These are phyloP conservation scores for Ophiocordyceps polyrhachis-furcata DNA, from an alignment of 2,329 filamentous ascomycete genomes.

Conservation along the genomic window DNA sequence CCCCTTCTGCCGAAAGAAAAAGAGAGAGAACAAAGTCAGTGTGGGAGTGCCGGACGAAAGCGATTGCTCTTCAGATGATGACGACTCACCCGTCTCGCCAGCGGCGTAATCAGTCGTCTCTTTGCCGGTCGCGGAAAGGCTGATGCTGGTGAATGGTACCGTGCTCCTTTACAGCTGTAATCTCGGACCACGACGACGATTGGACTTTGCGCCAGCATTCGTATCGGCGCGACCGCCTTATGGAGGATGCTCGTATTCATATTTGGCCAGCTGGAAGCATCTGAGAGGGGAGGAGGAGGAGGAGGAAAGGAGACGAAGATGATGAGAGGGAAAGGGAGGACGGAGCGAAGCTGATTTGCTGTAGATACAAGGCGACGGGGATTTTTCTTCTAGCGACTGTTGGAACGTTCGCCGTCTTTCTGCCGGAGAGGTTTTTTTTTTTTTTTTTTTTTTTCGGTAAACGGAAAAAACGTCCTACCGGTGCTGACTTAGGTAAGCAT, in stretches of 20 bases:
- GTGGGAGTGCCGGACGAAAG: not conserved
- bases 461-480: slow-evolving; percentile 9
- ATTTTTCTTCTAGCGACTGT: not conserved
- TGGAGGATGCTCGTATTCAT: slow-evolving; percentile 30
- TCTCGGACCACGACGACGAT: slow-evolving; percentile 22
- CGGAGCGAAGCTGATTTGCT: not conserved
- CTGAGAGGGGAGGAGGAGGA: not conserved
- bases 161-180: slow-evolving; percentile 18
- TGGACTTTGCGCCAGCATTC: slow-evolving; percentile 24
- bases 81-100: slow-evolving; percentile 11
- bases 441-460: slow-evolving; percentile 11
- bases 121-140: slow-evolving; percentile 6
- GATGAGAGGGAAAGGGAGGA: not conserved
- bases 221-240: slow-evolving; percentile 26
- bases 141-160: slow-evolving; percentile 14
- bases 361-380: too few species aligned
- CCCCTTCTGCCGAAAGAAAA: too few species aligned
- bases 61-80: not conserved
- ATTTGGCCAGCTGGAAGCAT: slow-evolving; percentile 1
- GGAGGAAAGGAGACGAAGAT: not conserved
- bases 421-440: slow-evolving; percentile 7
- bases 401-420: slow-evolving; percentile 1
- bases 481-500: not conserved
- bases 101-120: slow-evolving; percentile 5
- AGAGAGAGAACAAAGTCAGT: not conserved